Evolutionary conservation across 331 rosid species (phyloP), one percentile per base, ranked within the genome.

Genomic region (Spiraea crenata): DNA sequence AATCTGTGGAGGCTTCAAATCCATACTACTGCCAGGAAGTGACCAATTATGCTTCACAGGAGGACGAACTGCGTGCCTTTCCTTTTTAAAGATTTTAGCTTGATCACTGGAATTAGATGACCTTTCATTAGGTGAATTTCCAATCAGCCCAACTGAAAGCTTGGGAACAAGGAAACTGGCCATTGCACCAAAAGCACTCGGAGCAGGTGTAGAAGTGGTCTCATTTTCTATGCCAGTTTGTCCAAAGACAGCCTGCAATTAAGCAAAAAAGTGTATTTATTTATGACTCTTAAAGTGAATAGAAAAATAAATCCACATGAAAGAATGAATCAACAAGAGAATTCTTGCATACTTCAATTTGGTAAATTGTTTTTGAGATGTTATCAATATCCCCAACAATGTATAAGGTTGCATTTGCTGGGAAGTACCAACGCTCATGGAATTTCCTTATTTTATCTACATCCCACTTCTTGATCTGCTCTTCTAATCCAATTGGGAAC

Each of bases 401-500:
- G 88, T 91, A 95, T 68, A 95, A 82, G 70, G 97, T 95, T 70
- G 99, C 95, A 83, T 95, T 95, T 82, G 95, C 99, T 79, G 99
- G 99, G 85, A 89, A 91, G 82, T 95, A 95, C 99, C 99, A 95
- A 48, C 97, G 96, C 84, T 95, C 99, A 42, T 95, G 99, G 76
- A 95, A 95, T 89, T 91, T 95, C 81, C 96, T 86, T 70, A 95
- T 92, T 87, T 91, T 95, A 74, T 95, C 96, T n/a, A 87, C 96
- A 87, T 91, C 99, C 97, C 97, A 95, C 76, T 87, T 95, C 85
- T 91, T 91, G 82, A 91, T 95, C 84, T 95, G 99, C 65, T 95
- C 99, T 79, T 95, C 99, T 78, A 95, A 78, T 69, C 99, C 99
- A 75, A 95, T 95, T 40, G 99, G 99, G 81, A 95, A 95, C 83